Conservation (phyloP, 2,329 filamentous ascomycete genomes). For the Arthrobotrys musiformis region DNA sequence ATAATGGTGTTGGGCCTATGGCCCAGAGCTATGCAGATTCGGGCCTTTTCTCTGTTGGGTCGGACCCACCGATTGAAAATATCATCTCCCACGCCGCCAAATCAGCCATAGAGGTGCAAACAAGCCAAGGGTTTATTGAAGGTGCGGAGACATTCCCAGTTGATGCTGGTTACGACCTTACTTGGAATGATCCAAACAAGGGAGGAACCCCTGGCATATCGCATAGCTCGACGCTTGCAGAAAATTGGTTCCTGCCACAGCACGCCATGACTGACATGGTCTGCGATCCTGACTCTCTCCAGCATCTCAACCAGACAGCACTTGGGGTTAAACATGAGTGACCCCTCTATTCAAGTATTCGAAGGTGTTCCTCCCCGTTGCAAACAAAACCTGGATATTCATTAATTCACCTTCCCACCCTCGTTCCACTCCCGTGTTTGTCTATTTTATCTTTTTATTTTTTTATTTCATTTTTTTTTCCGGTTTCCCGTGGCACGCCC, state of each 20-base stretch:
- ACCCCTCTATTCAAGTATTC: background rate
- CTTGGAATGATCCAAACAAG: slow-evolving; percentile 34
- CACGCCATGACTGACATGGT: slow-evolving; percentile 31
- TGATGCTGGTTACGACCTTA: slow-evolving; percentile 33
- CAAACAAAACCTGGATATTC: slow-evolving; percentile 3
- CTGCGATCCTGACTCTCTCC: slow-evolving; percentile 39
- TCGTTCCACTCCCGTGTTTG: background rate
- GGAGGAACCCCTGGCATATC: slow-evolving; percentile 1
- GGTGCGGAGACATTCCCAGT: slow-evolving; percentile 19
- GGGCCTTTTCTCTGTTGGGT: slow-evolving; percentile 48
- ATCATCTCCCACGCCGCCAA: slow-evolving; percentile 29
- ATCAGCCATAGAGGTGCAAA: slow-evolving; percentile 34
- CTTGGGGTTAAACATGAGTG: slow-evolving; percentile 50
- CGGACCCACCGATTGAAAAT: slow-evolving; percentile 44
- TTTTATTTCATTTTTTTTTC: background rate
- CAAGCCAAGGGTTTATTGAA: slow-evolving; percentile 5
- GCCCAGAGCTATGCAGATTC: slow-evolving; percentile 37
- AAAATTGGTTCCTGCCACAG: slow-evolving; percentile 53
- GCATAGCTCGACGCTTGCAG: slow-evolving; percentile 20
- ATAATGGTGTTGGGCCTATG: slow-evolving; percentile 53
- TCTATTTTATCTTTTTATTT: background rate
- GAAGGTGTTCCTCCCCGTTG: background rate
- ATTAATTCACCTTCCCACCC: background rate
- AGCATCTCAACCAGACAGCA: slow-evolving; percentile 39
- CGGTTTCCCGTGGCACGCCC: background rate